Percentiles rank a stretch among this genome's conserved stretches.
Evolutionary conservation across 306 rosid genomes (phyloP).

Genomic region (Gastrolobium villosum): DNA sequence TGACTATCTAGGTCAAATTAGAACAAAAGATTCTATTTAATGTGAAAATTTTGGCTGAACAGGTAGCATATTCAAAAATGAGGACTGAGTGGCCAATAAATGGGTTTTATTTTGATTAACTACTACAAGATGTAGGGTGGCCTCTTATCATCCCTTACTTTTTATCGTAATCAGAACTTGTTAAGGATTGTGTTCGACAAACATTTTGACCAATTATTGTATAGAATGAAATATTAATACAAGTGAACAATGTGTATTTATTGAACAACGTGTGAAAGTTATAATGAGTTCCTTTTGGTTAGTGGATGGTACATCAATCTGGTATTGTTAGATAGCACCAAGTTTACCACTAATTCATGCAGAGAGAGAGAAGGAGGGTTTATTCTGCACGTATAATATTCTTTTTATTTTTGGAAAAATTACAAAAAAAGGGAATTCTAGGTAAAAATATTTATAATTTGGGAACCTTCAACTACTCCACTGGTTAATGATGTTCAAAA

Average conservation of each 20-base stretch:
- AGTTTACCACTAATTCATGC: background rate
- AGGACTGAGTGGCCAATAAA: constrained; percentile 1
- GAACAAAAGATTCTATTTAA: constrained; percentile 8
- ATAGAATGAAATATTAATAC: background rate
- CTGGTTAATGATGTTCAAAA: background rate
- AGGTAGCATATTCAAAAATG: background rate
- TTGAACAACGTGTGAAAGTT: constrained; percentile 7
- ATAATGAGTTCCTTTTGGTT: background rate
- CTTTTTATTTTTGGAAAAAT: background rate
- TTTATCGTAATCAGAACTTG: background rate
- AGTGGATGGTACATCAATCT: constrained; percentile 21
- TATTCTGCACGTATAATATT: constrained; percentile 10
- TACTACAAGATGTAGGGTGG: constrained; percentile 4
- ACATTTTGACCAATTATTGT: background rate
- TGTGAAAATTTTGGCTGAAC: constrained; percentile 6
- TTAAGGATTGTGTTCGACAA: background rate
- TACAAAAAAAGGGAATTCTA: background rate
- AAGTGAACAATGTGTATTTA: background rate
- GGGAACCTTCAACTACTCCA: constrained; percentile 24
- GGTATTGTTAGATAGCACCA: background rate
- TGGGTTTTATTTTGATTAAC: background rate
- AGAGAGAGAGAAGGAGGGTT: background rate
- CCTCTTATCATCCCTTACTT: constrained; percentile 4
- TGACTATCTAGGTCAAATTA: background rate
- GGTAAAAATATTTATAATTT: background rate